Percentiles rank a stretch among this genome's conserved stretches.
Conservation (phyloP, 345 rosid species). For the Chamaenerion angustifolium region DNA sequence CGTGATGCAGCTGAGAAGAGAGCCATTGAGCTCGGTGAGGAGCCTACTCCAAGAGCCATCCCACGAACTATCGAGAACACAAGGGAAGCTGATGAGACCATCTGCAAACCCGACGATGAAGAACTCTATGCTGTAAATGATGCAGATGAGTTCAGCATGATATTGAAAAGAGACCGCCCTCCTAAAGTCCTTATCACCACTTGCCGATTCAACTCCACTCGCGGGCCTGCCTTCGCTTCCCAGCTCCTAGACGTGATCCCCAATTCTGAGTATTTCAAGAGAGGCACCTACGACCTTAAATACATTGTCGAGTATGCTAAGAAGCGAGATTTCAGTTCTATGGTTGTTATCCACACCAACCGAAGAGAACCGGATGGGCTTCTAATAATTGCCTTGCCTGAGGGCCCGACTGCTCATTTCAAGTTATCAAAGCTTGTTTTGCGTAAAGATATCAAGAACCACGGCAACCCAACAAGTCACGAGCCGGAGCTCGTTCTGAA, state of each 20-base stretch:
- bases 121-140: conserved; percentile 84
- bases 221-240: conserved; percentile 75
- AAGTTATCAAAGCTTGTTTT: conserved; percentile 72
- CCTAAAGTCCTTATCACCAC: conserved; percentile 84
- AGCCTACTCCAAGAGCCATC: conserved; percentile 58
- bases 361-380: conserved; percentile 95
- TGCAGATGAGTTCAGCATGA: conserved; percentile 69
- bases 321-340: conserved; percentile 62
- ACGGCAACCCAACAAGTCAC: conserved; percentile 92
- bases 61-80: conserved; percentile 93
- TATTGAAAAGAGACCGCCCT: conserved; percentile 36
- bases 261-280: conserved; percentile 55
- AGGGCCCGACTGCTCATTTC: conserved; percentile 96
- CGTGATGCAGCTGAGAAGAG: conserved; percentile 69
- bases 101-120: conserved; percentile 83
- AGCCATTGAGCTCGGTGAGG: conserved; percentile 88
- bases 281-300: conserved; percentile 90
- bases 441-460: conserved; percentile 86
- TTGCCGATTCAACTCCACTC: conserved; percentile 75
- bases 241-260: conserved; percentile 75
- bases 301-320: conserved; percentile 87
- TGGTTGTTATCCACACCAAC: conserved; percentile 73
- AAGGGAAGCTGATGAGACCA: conserved; percentile 75
- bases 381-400: conserved; percentile 63
- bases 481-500: conserved; percentile 72